These are phyloP conservation scores for Pseudocercospora fuligena DNA, from an alignment of 2,329 filamentous ascomycete species.

Conservation along the genomic window DNA sequence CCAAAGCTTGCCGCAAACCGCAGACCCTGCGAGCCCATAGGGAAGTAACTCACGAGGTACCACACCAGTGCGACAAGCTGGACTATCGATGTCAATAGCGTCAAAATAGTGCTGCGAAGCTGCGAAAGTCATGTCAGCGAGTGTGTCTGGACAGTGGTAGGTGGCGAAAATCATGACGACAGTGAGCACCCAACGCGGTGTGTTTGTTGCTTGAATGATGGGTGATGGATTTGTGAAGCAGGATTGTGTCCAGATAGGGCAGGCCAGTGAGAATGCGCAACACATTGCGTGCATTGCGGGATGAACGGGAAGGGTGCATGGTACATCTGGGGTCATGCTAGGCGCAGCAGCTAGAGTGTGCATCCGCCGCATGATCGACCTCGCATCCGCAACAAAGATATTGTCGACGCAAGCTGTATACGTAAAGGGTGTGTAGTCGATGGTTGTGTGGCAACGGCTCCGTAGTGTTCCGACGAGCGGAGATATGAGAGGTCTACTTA, in stretches of 20 bases:
- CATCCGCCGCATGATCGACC: conserved; percentile 30
- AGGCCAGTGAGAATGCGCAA: conserved; percentile 21
- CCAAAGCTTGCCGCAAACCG: conserved; percentile 87
- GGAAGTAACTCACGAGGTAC: conserved; percentile 98
- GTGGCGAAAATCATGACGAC: conserved; percentile 17
- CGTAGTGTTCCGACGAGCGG: conserved; percentile 17
- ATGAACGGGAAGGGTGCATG: conserved; percentile 21
- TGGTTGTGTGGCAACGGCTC: conserved; percentile 26
- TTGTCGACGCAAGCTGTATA: conserved; percentile 26
- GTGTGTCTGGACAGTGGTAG: conserved; percentile 7
- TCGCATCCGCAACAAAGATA: conserved; percentile 32
- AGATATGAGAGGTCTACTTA: conserved; percentile 59
- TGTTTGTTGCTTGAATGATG: conserved; percentile 6
- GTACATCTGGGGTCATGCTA: conserved; percentile 18
- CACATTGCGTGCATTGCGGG: conserved; percentile 14
- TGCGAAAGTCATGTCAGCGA: conserved; percentile 50
- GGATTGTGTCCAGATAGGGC: conserved; percentile 22
- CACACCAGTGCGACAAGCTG: conserved; percentile 84
- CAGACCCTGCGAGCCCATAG: conserved; percentile 89
- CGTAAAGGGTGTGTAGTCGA: conserved; percentile 19
- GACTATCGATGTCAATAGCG: conserved; percentile 79
- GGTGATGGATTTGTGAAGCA: conserved; percentile 7
- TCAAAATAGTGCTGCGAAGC: conserved; percentile 84
- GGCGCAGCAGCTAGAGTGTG: conserved; percentile 26
- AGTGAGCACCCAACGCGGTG: conserved; percentile 18